Evolutionary conservation across 2,329 filamentous ascomycete species (phyloP), one percentile per base, ranked within the genome.

Genomic region (Claviceps cyperi): DNA sequence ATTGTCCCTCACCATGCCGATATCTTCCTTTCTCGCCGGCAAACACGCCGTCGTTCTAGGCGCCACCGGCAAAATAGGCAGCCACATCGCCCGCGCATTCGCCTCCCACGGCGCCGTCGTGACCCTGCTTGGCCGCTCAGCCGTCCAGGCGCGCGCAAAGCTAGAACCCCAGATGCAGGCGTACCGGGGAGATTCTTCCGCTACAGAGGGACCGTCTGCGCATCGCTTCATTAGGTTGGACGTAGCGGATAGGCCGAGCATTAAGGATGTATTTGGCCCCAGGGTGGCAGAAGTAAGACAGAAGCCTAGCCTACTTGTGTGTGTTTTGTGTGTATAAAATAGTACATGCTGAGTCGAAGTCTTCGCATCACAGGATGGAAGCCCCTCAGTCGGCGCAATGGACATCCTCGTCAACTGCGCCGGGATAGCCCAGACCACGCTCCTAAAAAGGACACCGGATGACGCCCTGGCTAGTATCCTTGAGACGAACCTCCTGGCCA

Each of bases 401-500:
- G 72, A 78, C 58, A 70, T 91, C 32, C 75, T 94, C 1, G 75
- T 94, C 55, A 94, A 94, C 60, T 84, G 85, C 24, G 88, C 88
- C 0, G 89, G 88, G 9, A 71, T 89, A 21, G 73, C 82, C 0
- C 80, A 88, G 56, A 74, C 73, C 13, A 76, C 73, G 0, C 69
- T 87, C 1, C 72, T 92, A n/a, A 67, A 78, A 43, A 69, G 72
- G 9, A 79, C 77, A 1, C 58, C 65, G 0, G 60, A 74, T 0
- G 62, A 67, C 0, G 69, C 74, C 2, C 70, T 88, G 21, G 68
- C 77, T 1, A 57, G 69, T 1, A 70, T 88, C 6, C 59, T 94
- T 5, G 69, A 77, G 47, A 85, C 79, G 39, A 95, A 95, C 62
- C 73, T 94, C 1, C 69, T 73, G 48, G 75, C 78, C 1, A 79